Percentiles rank a stretch among this genome's conserved stretches.
These are phyloP conservation scores for Arachnopeziza araneosa DNA, from an alignment of 2,329 filamentous ascomycete genomes.

Conservation along the genomic window DNA sequence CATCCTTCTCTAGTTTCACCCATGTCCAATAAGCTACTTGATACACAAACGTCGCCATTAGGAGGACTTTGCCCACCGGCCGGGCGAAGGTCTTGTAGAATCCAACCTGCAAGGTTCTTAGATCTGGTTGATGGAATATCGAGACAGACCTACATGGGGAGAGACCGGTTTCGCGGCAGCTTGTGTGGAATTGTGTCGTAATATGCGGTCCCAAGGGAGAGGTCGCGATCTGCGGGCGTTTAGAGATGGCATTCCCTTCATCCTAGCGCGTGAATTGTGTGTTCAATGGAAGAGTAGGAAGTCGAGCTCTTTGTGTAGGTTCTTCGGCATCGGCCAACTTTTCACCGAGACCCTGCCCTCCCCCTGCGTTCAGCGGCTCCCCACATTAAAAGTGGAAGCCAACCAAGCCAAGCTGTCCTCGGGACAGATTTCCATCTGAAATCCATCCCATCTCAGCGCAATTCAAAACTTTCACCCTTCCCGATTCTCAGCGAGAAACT, in stretches of 20 bases:
- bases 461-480: neutral
- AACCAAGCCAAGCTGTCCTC: neutral
- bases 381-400: neutral
- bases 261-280: neutral
- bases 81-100: constrained; percentile 74
- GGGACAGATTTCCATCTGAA: neutral
- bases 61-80: constrained; percentile 66
- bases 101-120: constrained; percentile 39
- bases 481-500: neutral
- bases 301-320: neutral
- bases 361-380: neutral
- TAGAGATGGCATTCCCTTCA: neutral
- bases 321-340: neutral
- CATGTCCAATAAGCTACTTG: constrained; percentile 72
- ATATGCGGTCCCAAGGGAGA: neutral
- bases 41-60: constrained; percentile 72
- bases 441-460: neutral
- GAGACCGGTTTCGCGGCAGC: neutral
- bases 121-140: neutral
- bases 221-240: neutral
- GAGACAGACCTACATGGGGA: neutral
- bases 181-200: neutral
- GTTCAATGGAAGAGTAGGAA: neutral
- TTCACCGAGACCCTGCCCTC: neutral
- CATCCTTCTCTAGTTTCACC: constrained; percentile 68